Conservation (phyloP, 1,139 yeast genomes). For the Blastobotrys indianensis region DNA sequence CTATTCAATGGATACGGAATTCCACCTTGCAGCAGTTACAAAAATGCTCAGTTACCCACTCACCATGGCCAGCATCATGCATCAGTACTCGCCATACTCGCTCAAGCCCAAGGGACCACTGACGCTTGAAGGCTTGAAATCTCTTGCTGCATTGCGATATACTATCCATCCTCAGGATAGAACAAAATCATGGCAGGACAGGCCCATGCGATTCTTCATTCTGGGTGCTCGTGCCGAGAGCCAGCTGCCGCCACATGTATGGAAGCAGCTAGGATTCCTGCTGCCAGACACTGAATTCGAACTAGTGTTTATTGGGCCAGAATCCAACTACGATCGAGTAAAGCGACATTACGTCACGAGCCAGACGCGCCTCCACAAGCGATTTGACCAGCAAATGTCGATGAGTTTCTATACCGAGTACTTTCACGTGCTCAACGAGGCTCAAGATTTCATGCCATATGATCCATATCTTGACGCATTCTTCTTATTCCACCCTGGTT, state of each 20-base stretch:
- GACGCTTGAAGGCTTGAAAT: slow-evolving; percentile 86
- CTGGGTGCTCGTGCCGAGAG: slow-evolving; percentile 93
- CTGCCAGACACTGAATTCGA: slow-evolving; percentile 82
- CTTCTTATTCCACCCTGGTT: slow-evolving; percentile 92
- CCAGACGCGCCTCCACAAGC: slow-evolving; percentile 60
- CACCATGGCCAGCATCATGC: slow-evolving; percentile 78
- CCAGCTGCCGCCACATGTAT: slow-evolving; percentile 87
- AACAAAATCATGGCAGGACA: slow-evolving; percentile 55
- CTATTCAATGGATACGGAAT: slow-evolving; percentile 94
- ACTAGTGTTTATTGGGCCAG: slow-evolving; percentile 91
- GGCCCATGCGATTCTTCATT: slow-evolving; percentile 84
- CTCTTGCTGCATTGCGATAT: slow-evolving; percentile 84
- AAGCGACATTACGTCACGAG: slow-evolving; percentile 48
- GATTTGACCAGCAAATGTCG: slow-evolving; percentile 70
- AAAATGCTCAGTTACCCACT: slow-evolving; percentile 90
- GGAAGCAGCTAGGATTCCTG: slow-evolving; percentile 87
- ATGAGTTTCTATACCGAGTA: slow-evolving; percentile 82
- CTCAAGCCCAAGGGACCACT: slow-evolving; percentile 81
- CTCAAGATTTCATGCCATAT: slow-evolving; percentile 93
- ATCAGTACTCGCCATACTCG: slow-evolving; percentile 79
- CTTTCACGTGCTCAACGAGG: slow-evolving; percentile 84
- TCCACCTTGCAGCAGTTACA: slow-evolving; percentile 90
- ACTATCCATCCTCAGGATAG: slow-evolving; percentile 73
- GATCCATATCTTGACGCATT: slow-evolving; percentile 93
- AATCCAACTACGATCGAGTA: slow-evolving; percentile 66